A percentile compares a stretch with the other conserved stretches of the same genome.
These are phyloP conservation scores for Geotrichum phurueaensis DNA, from an alignment of 1,139 yeast genomes.

Conservation along the genomic window DNA sequence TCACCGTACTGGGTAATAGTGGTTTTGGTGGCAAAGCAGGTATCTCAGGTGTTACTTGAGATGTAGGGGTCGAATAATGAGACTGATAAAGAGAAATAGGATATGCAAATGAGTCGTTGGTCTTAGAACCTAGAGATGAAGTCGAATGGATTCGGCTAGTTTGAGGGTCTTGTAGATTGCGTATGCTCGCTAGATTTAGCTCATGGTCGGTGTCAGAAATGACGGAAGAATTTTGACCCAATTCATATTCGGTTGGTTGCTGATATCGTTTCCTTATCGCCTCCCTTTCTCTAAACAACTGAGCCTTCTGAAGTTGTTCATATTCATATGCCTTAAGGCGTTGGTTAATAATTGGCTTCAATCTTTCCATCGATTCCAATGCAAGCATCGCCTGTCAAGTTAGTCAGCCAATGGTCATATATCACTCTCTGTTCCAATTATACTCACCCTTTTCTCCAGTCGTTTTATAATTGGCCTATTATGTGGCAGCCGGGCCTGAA, in stretches of 20 bases:
- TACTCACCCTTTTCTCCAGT: slow-evolving; percentile 12
- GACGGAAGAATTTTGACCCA: neutral
- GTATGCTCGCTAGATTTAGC: slow-evolving; percentile 9
- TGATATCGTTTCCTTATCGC: slow-evolving; percentile 15
- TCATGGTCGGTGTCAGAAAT: slow-evolving; percentile 16
- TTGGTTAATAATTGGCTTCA: slow-evolving; percentile 35
- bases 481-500: slow-evolving; percentile 35
- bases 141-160: neutral
- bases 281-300: slow-evolving; percentile 7
- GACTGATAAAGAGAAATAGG: slow-evolving; percentile 15
- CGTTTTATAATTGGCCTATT: slow-evolving; percentile 26
- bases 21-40: slow-evolving; percentile 19
- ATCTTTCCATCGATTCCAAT: slow-evolving; percentile 38
- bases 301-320: slow-evolving; percentile 5
- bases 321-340: slow-evolving; percentile 30
- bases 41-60: slow-evolving; percentile 4
- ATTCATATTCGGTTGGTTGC: slow-evolving; percentile 7
- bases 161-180: slow-evolving; percentile 7
- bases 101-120: slow-evolving; percentile 11
- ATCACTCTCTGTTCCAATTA: neutral
- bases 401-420: slow-evolving; percentile 9
- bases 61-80: neutral
- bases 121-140: neutral
- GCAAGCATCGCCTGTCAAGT: slow-evolving; percentile 24
- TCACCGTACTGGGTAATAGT: slow-evolving; percentile 6